These are phyloP conservation scores for Pleurotus citrinopileatus DNA, from an alignment of 768 basidiomycete species.

Conservation along the genomic window DNA sequence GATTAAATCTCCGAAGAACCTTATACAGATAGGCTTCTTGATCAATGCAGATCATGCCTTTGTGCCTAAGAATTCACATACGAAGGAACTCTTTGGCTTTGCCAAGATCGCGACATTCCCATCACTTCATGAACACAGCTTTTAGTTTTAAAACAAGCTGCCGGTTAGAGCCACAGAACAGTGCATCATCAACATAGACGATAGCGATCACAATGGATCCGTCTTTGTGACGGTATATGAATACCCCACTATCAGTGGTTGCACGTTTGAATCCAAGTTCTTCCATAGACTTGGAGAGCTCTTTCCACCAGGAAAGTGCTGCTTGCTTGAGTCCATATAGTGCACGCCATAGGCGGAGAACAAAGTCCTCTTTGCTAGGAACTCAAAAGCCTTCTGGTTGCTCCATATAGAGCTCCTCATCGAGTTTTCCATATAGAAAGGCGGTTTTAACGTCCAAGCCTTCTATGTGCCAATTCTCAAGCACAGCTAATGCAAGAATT, in stretches of 20 bases:
- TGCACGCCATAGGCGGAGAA: background rate
- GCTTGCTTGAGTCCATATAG: constrained; percentile 10
- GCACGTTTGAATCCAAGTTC: constrained; percentile 1
- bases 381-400: background rate
- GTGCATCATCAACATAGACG: constrained; percentile 14
- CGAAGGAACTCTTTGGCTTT: constrained; percentile 8
- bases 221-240: background rate
- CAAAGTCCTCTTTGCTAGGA: background rate
- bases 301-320: background rate
- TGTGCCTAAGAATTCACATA: constrained; percentile 5
- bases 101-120: constrained; percentile 18
- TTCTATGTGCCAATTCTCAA: constrained; percentile 30
- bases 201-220: constrained; percentile 7
- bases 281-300: constrained; percentile 8
- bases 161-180: constrained; percentile 10
- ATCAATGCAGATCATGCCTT: constrained; percentile 3
- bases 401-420: background rate
- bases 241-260: background rate
- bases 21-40: constrained; percentile 11
- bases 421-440: constrained; percentile 27
- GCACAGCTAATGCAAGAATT: constrained; percentile 33
- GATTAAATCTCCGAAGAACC: constrained; percentile 11
- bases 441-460: constrained; percentile 38
- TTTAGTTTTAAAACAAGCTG: constrained; percentile 10
- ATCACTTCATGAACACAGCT: constrained; percentile 16